These are phyloP conservation scores for Fraxinus pennsylvanica DNA, from an alignment of 257 asterid genomes.

Conservation along the genomic window DNA sequence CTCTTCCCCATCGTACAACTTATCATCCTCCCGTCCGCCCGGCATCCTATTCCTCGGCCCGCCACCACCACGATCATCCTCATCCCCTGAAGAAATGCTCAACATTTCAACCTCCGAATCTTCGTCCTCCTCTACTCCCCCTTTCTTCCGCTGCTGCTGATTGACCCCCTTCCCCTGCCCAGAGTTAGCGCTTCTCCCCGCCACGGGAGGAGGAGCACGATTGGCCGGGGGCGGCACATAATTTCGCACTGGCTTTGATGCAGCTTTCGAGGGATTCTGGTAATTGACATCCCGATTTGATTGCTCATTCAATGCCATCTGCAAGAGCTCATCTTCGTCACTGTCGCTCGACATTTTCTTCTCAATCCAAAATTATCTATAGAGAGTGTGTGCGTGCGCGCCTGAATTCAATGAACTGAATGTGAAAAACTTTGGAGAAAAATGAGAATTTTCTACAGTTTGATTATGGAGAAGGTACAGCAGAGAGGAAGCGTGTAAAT, in stretches of 20 bases:
- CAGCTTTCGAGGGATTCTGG: slow-evolving; percentile 51
- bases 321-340: slow-evolving; percentile 92
- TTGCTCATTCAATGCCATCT: slow-evolving; percentile 93
- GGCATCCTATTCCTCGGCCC: slow-evolving; percentile 50
- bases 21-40: slow-evolving; percentile 65
- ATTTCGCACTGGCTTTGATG: slow-evolving; percentile 69
- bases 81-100: slow-evolving; percentile 97
- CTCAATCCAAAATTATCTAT: slow-evolving; percentile 9
- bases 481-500: slow-evolving; percentile 16
- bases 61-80: slow-evolving; percentile 64
- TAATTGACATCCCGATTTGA: slow-evolving; percentile 69
- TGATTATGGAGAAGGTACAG: slow-evolving; percentile 26
- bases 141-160: slow-evolving; percentile 41
- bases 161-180: slow-evolving; percentile 43
- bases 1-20: slow-evolving; percentile 83
- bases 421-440: slow-evolving; percentile 20
- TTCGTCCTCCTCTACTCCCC: slow-evolving; percentile 68
- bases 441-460: slow-evolving; percentile 14
- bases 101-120: slow-evolving; percentile 97
- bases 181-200: slow-evolving; percentile 31
- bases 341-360: slow-evolving; percentile 72
- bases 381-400: slow-evolving; percentile 1
- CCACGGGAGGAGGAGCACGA: slow-evolving; percentile 28
- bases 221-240: slow-evolving; percentile 74
- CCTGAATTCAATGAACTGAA: slow-evolving; percentile 30